These are phyloP conservation scores for Asclepias syriaca DNA, from an alignment of 257 asterid genomes.

Conservation along the genomic window DNA sequence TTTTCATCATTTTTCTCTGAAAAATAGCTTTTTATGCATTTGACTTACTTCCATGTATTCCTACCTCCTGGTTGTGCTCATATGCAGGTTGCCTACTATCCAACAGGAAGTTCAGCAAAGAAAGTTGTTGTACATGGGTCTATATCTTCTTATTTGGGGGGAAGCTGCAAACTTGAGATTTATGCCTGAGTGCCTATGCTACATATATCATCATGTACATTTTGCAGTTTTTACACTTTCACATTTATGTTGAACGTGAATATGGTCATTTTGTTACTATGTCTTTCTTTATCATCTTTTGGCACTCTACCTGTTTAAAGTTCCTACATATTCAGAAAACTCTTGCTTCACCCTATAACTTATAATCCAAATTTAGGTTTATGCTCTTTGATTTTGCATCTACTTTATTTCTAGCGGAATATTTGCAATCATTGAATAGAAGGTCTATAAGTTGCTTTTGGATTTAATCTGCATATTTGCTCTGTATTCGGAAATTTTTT, in stretches of 20 bases:
- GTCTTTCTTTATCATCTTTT: neutral
- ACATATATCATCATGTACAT: slow-evolving; percentile 89
- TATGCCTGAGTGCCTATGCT: slow-evolving; percentile 99
- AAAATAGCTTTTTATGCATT: slow-evolving; percentile 7
- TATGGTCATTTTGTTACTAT: neutral
- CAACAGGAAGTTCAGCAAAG: slow-evolving; percentile 99
- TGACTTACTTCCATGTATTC: neutral
- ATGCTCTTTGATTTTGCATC: neutral
- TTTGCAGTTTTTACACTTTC: neutral
- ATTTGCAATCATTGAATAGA: neutral
- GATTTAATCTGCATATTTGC: too few relatives aligned
- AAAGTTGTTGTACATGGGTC: slow-evolving; percentile 85
- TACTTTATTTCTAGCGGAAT: neutral
- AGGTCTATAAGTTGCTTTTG: neutral
- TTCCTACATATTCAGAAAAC: neutral
- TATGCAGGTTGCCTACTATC: slow-evolving; percentile 86
- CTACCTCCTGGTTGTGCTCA: slow-evolving; percentile 20
- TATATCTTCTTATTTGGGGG: slow-evolving; percentile 99
- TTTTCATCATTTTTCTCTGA: neutral
- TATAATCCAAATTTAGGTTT: neutral
- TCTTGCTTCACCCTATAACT: neutral
- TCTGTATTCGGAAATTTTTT: too few relatives aligned
- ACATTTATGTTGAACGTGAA: neutral
- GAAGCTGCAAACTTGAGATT: slow-evolving; percentile 98
- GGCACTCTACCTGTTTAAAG: neutral